Conservation (phyloP, 2,329 filamentous ascomycete genomes). For the Dactylella cylindrospora region DNA sequence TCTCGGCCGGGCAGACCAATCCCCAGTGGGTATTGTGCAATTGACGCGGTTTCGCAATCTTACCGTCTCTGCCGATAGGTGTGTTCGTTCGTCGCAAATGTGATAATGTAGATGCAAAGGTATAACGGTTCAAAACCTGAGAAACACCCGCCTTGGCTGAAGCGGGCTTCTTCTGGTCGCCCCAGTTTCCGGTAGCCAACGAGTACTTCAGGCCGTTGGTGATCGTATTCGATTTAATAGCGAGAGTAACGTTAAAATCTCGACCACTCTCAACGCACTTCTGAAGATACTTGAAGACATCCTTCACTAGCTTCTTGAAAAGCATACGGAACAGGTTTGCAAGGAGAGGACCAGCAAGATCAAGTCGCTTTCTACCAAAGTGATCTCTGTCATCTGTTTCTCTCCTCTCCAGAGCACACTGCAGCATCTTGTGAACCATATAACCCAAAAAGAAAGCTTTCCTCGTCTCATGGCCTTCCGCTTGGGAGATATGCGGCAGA, state of each 20-base stretch:
- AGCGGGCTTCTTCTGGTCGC: slow-evolving; percentile 97
- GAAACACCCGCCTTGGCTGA: slow-evolving; percentile 95
- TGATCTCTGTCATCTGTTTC: slow-evolving; percentile 98
- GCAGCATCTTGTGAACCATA: slow-evolving; percentile 94
- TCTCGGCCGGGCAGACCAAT: slow-evolving; percentile 93
- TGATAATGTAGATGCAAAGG: slow-evolving; percentile 91
- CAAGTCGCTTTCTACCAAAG: slow-evolving; percentile 96
- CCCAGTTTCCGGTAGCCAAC: slow-evolving; percentile 96
- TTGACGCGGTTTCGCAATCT: slow-evolving; percentile 95
- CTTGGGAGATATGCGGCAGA: slow-evolving; percentile 92
- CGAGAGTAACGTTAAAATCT: slow-evolving; percentile 86
- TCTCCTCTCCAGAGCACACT: slow-evolving; percentile 86
- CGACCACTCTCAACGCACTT: slow-evolving; percentile 85
- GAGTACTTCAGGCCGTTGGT: slow-evolving; percentile 96
- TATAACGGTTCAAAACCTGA: slow-evolving; percentile 96
- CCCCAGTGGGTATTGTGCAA: slow-evolving; percentile 99
- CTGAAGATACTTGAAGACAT: slow-evolving; percentile 87
- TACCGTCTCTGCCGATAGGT: slow-evolving; percentile 94
- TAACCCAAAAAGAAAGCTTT: slow-evolving; percentile 99
- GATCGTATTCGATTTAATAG: slow-evolving; percentile 85
- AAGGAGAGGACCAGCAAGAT: slow-evolving; percentile 88
- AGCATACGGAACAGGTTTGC: slow-evolving; percentile 95
- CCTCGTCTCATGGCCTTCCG: slow-evolving; percentile 87
- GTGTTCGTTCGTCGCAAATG: slow-evolving; percentile 98
- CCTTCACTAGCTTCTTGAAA: slow-evolving; percentile 85